phyloP scores from a whole-genome alignment of 495 filamentous ascomycete species.

The Penicillium longicatenatum region DNA sequence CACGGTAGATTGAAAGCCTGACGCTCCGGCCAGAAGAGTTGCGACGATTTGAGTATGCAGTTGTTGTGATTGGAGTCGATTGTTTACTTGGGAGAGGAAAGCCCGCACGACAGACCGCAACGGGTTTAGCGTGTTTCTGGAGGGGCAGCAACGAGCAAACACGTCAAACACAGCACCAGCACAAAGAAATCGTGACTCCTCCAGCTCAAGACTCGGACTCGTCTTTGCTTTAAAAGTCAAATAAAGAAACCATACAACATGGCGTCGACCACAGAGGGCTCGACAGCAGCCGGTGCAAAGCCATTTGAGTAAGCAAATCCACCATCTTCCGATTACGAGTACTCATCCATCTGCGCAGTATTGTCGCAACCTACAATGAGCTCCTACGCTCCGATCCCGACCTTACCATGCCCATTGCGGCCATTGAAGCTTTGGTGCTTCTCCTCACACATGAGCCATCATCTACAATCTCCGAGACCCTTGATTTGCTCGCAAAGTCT shows the following conservation, averaged over 20 bases:
- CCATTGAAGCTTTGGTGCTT: constrained; percentile 89
- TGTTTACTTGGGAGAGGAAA: constrained; percentile 39
- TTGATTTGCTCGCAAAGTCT: constrained; percentile 76
- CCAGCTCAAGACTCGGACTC: constrained; percentile 9
- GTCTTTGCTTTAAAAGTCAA: constrained; percentile 10
- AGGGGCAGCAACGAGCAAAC: constrained; percentile 43
- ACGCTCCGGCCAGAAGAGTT: constrained; percentile 11
- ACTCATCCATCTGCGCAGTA: constrained; percentile 40
- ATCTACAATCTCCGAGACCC: constrained; percentile 88
- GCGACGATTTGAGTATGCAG: constrained; percentile 9
- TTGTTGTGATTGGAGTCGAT: constrained; percentile 33
- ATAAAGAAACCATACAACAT: constrained; percentile 24
- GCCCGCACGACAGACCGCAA: constrained; percentile 37
- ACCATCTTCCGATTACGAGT: not conserved
- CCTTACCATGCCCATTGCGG: constrained; percentile 92
- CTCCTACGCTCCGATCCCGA: constrained; percentile 70
- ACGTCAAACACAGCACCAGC: constrained; percentile 36
- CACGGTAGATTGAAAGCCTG: not conserved
- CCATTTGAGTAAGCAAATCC: constrained; percentile 46
- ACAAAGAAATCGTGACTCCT: constrained; percentile 38
- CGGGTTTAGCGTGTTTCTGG: constrained; percentile 35
- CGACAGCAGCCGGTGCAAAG: constrained; percentile 30
- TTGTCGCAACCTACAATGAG: constrained; percentile 60
- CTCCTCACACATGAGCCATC: constrained; percentile 74
- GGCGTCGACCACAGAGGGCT: constrained; percentile 32